Percentiles rank a stretch among this genome's conserved stretches.
These are phyloP conservation scores for Penicillium sp. DNA, from an alignment of 2,329 filamentous ascomycete species.

Conservation along the genomic window DNA sequence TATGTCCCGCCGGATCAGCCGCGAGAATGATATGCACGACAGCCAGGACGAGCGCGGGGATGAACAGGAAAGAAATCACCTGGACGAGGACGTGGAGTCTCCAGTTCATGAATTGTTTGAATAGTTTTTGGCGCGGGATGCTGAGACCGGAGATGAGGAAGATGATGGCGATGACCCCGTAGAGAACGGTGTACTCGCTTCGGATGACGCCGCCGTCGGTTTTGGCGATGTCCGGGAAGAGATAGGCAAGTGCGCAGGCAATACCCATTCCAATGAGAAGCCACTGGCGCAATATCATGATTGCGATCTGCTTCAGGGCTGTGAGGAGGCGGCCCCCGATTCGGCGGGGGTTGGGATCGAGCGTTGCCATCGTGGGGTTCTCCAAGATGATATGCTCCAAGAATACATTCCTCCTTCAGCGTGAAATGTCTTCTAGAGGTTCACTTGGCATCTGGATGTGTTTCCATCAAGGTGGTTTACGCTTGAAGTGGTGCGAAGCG, in stretches of 20 bases:
- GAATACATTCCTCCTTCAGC: not conserved
- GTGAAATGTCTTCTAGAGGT: not conserved
- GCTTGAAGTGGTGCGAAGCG: not conserved
- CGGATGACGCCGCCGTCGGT: conserved; percentile 45
- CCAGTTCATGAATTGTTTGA: conserved; percentile 67
- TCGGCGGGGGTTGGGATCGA: not conserved
- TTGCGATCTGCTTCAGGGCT: conserved; percentile 25
- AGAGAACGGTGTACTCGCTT: conserved; percentile 58
- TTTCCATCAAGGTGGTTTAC: not conserved
- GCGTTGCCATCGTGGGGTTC: not conserved
- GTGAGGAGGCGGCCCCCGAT: conserved; percentile 14
- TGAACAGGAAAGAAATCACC: conserved; percentile 67
- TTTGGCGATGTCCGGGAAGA: conserved; percentile 57
- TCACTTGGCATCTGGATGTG: not conserved
- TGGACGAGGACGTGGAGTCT: conserved; percentile 70
- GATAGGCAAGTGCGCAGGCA: conserved; percentile 56
- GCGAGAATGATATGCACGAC: conserved; percentile 57
- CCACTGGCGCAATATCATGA: conserved; percentile 60
- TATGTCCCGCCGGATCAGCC: conserved; percentile 49
- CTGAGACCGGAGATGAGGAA: conserved; percentile 74
- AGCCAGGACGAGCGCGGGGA: conserved; percentile 64
- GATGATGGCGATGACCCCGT: conserved; percentile 69
- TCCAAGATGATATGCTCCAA: conserved; percentile 9
- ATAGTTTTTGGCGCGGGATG: conserved; percentile 64
- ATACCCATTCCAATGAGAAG: conserved; percentile 65